Base-by-base conservation (phyloP, 148 eudicot genomes). In the Vaccinium macrocarpon region DNA sequence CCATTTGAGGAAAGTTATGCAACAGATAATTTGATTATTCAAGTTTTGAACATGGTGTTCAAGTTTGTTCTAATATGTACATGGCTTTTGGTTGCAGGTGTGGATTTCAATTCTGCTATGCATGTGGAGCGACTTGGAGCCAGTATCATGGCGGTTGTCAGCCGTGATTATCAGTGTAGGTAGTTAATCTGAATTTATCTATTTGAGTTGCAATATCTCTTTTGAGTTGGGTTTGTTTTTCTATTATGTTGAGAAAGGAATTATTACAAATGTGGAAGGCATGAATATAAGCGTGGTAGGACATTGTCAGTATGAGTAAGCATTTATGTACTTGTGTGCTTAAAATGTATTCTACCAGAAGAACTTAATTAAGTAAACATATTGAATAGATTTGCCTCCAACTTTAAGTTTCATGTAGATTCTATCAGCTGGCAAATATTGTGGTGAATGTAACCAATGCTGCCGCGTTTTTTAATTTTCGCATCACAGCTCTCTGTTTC, bases 61-160 rank as follows among this genome's bases (percentile, higher is more conserved):
- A 68, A n/a, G 48, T 82, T 74, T 68, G 84, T 35, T 11, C 11
- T n/a, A 29, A 51, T 38, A 10, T 55, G 2, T n/a, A 16, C 2
- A 6, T 62, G 29, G 46, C 13, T 51, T 48, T 48, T 81, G 77
- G 51, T 57, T 85, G 76, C 80, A 90, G 91, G 86, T 90, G 91
- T 74, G 84, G 83, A 32, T 88, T 64, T 77, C 81, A 87, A 71
- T 90, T 88, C 80, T 90, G 92, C 84, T 90, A 90, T 78, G 76
- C 59, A 11, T 90, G 92, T 82, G 92, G 92, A 85, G 87, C 73
- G 51, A 76, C 75, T 74, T 85, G 84, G 84, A 81, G 51, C 51
- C 19, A 81, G 2, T 42, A n/a, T 85, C 87, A 85, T 29, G 87
- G 87, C 2, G 87, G 80, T 85, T 85, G 87, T 21, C 32, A 0